These are phyloP conservation scores for Pleurostoma richardsiae DNA, from an alignment of 2,329 filamentous ascomycete genomes.

Conservation along the genomic window DNA sequence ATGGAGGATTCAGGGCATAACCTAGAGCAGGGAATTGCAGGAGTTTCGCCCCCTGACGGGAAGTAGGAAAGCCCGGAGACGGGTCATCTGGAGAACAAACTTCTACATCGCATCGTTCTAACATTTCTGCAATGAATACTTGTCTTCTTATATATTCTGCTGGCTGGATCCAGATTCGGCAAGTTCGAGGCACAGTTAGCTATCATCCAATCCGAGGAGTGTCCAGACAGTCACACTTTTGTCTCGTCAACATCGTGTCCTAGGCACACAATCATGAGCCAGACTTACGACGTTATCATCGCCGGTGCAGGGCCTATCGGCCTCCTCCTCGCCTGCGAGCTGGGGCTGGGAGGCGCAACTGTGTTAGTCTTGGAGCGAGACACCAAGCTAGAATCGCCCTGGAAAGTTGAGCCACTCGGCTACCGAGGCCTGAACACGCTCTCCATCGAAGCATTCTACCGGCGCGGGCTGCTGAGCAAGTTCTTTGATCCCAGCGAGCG, in stretches of 20 bases:
- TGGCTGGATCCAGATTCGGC: too few relatives aligned
- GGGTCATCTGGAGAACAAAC: too few relatives aligned
- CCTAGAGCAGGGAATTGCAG: too few relatives aligned
- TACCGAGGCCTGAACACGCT: conserved; percentile 24
- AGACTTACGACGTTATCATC: conserved; percentile 26
- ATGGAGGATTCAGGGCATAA: too few relatives aligned
- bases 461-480: conserved; percentile 28
- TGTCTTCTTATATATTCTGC: too few relatives aligned
- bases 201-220: too few relatives aligned
- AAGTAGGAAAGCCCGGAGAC: too few relatives aligned
- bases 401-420: conserved; percentile 21
- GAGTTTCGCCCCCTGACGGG: too few relatives aligned
- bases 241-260: background rate
- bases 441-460: conserved; percentile 28
- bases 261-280: background rate
- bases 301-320: conserved; percentile 28
- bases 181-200: too few relatives aligned
- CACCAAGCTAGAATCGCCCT: conserved; percentile 13
- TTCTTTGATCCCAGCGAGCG: conserved; percentile 8
- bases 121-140: too few relatives aligned
- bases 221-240: too few relatives aligned
- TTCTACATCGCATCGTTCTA: too few relatives aligned
- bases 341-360: conserved; percentile 21
- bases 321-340: conserved; percentile 28
- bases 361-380: conserved; percentile 30